These are phyloP conservation scores for Yamadazyma trypodendri DNA, from an alignment of 1,139 yeast species.

Conservation along the genomic window DNA sequence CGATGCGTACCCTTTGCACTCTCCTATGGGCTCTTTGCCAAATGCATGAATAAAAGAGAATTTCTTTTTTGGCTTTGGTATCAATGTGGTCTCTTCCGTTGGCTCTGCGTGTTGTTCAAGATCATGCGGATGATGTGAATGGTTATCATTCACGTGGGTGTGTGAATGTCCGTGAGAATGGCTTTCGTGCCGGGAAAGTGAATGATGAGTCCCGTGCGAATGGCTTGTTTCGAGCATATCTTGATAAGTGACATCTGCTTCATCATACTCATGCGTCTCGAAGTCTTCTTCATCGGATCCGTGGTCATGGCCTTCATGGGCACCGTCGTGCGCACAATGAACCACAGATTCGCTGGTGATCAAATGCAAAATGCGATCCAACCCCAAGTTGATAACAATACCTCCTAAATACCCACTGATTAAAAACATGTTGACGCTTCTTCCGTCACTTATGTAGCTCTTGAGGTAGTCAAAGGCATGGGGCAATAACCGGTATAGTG, in stretches of 20 bases:
- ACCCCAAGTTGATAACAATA: constrained; percentile 51
- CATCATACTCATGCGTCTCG: constrained; percentile 9
- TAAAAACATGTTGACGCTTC: constrained; percentile 26
- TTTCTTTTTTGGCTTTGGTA: constrained; percentile 9
- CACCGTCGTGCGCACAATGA: constrained; percentile 69
- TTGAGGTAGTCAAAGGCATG: constrained; percentile 47
- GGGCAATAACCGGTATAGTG: constrained; percentile 73
- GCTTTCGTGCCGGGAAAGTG: too few species aligned
- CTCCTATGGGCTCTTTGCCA: constrained; percentile 34
- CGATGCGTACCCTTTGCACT: constrained; percentile 54
- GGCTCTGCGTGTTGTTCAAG: neutral
- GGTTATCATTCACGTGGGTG: neutral
- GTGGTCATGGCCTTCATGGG: constrained; percentile 44
- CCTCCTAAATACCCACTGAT: constrained; percentile 60
- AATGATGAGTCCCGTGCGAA: too few species aligned
- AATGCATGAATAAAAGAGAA: constrained; percentile 16
- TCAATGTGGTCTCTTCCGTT: constrained; percentile 37
- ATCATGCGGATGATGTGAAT: constrained; percentile 3
- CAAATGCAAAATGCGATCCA: constrained; percentile 68
- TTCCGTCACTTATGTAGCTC: constrained; percentile 9
- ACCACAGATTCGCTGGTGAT: constrained; percentile 80
- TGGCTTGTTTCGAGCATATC: too few species aligned
- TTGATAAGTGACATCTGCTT: too few species aligned
- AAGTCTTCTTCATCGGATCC: constrained; percentile 20
- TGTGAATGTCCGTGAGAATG: neutral